Evolutionary conservation across 2,329 filamentous ascomycete genomes (phyloP).

Genomic region (Venturia nashicola): DNA sequence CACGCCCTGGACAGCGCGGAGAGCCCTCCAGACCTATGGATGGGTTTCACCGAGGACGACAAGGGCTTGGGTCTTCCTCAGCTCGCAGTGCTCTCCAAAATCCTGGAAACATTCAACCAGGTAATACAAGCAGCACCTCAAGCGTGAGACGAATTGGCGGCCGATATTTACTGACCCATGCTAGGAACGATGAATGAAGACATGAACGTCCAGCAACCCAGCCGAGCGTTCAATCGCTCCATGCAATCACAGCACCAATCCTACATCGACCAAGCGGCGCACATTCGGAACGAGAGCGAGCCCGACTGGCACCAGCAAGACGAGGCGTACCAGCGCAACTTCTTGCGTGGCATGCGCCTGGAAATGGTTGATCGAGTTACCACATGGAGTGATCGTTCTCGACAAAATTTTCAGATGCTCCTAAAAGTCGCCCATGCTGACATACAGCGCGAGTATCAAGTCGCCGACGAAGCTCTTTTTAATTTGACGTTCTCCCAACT

Average conservation of each 20-base stretch:
- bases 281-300: neutral
- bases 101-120: neutral
- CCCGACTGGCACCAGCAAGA: neutral
- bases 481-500: neutral
- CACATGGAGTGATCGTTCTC: neutral
- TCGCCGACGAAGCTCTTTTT: neutral
- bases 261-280: neutral
- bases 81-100: slow-evolving; percentile 10
- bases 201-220: neutral
- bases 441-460: neutral
- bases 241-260: neutral
- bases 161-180: neutral
- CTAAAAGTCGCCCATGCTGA: neutral
- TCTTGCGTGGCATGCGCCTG: neutral
- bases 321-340: neutral
- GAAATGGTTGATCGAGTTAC: neutral
- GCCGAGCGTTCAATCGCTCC: neutral
- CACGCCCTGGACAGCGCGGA: slow-evolving; percentile 2
- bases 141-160: neutral
- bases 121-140: neutral
- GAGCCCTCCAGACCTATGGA: slow-evolving; percentile 25
- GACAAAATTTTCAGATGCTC: neutral
- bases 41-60: slow-evolving; percentile 17
- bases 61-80: slow-evolving; percentile 26
- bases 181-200: neutral